Evolutionary conservation across 768 basidiomycete species (phyloP).

Genomic region (Lactarius vividus): DNA sequence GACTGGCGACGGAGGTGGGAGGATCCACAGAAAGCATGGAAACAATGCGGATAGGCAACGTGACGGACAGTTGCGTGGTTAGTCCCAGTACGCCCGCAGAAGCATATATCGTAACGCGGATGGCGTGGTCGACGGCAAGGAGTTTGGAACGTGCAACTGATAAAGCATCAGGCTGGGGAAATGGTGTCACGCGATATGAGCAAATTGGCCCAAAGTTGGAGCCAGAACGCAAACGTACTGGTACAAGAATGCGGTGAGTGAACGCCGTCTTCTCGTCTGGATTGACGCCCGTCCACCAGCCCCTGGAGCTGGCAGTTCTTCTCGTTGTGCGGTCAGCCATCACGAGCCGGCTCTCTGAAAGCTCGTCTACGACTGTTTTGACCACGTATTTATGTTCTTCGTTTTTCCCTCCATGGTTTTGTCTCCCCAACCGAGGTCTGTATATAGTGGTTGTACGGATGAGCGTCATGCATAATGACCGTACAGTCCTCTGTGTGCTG

Average conservation of each 20-base stretch:
- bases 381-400: conserved; percentile 52
- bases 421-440: conserved; percentile 48
- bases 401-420: conserved; percentile 29
- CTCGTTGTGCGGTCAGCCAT: conserved; percentile 60
- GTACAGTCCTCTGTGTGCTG: conserved; percentile 64
- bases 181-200: background rate
- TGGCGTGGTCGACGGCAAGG: conserved; percentile 71
- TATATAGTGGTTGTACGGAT: conserved; percentile 65
- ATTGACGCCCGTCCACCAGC: conserved; percentile 86
- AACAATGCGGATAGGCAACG: conserved; percentile 72
- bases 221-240: conserved; percentile 50
- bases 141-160: conserved; percentile 66
- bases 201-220: background rate
- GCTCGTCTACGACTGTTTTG: conserved; percentile 55
- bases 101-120: conserved; percentile 61
- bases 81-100: conserved; percentile 43
- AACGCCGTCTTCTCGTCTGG: conserved; percentile 61
- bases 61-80: conserved; percentile 62
- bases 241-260: conserved; percentile 65
- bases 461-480: conserved; percentile 59
- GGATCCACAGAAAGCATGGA: conserved; percentile 88
- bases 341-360: conserved; percentile 64
- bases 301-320: conserved; percentile 75
- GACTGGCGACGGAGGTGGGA: conserved; percentile 44
- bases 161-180: conserved; percentile 59